Percentiles rank a stretch among this genome's conserved stretches.
phyloP scores from a whole-genome alignment of 352 stramenopile species.

The Blastocystis sp. region DNA sequence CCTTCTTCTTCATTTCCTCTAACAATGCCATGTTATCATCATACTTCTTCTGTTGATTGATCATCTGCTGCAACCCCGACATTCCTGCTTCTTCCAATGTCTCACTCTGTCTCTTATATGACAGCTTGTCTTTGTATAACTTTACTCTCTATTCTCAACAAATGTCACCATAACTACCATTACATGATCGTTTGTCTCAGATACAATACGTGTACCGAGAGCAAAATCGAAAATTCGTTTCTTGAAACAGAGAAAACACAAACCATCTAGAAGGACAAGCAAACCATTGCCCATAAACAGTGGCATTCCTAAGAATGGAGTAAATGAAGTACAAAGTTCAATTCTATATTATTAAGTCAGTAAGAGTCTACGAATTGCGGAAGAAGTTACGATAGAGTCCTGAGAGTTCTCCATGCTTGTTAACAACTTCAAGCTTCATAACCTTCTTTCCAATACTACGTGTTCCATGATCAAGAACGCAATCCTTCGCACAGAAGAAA shows the following conservation, averaged over 20 bases:
- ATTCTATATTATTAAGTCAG: not conserved
- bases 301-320: conserved; percentile 3
- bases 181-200: not conserved
- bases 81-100: conserved; percentile 32
- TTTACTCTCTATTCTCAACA: conserved; percentile 21
- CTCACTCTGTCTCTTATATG: conserved; percentile 53
- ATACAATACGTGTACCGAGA: not conserved
- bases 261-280: not conserved
- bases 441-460: conserved; percentile 47
- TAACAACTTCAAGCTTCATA: conserved; percentile 49
- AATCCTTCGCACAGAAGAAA: conserved; percentile 35
- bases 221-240: conserved; percentile 35
- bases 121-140: conserved; percentile 29
- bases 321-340: not conserved
- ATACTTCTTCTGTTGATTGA: conserved; percentile 34
- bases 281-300: not conserved
- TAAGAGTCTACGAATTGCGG: conserved; percentile 1
- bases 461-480: not conserved
- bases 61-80: conserved; percentile 46
- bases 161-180: not conserved
- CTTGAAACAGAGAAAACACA: not conserved
- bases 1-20: conserved; percentile 25
- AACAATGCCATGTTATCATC: not conserved
- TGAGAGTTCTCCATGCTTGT: conserved; percentile 46
- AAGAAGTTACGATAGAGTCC: conserved; percentile 30